Conservation (phyloP, 208 protist genomes). For the Leptomonas seymouri region DNA sequence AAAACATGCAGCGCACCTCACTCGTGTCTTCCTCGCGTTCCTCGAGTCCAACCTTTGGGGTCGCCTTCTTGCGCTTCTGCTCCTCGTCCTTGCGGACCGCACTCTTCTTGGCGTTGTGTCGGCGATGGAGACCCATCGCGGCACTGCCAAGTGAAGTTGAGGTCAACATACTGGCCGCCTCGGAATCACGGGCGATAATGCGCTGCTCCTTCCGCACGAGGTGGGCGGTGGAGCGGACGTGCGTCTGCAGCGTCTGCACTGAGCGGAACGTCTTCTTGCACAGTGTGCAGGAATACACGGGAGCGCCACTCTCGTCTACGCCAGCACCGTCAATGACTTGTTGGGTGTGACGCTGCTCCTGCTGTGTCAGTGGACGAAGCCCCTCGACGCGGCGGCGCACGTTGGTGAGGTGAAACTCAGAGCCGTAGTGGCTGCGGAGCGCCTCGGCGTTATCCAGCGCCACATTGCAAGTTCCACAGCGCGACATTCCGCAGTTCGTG, state of each 20-base stretch:
- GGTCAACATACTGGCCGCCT: slow-evolving; percentile 80
- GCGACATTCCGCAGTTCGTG: slow-evolving; percentile 39
- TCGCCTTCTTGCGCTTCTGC: slow-evolving; percentile 25
- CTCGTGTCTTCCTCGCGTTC: slow-evolving; percentile 84
- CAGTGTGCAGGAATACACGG: slow-evolving; percentile 86
- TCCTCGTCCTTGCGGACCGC: slow-evolving; percentile 15
- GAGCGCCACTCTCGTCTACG: slow-evolving; percentile 42
- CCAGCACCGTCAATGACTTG: slow-evolving; percentile 25
- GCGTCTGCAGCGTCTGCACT: slow-evolving; percentile 89
- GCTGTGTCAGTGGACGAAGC: slow-evolving; percentile 59
- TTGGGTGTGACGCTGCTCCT: slow-evolving; percentile 52
- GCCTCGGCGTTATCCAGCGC: slow-evolving; percentile 53
- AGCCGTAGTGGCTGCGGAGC: slow-evolving; percentile 75
- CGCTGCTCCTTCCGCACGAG: slow-evolving; percentile 92
- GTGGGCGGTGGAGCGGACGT: slow-evolving; percentile 90
- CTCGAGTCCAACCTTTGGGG: slow-evolving; percentile 55
- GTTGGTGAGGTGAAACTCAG: slow-evolving; percentile 82
- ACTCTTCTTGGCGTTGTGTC: slow-evolving; percentile 76
- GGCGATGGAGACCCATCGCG: slow-evolving; percentile 88
- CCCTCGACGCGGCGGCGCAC: slow-evolving; percentile 86
- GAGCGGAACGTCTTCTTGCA: slow-evolving; percentile 92
- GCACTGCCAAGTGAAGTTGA: slow-evolving; percentile 86
- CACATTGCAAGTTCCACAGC: slow-evolving; percentile 80
- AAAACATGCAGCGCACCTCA: slow-evolving; percentile 84
- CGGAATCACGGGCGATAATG: slow-evolving; percentile 83